Conservation (phyloP, 345 rosid genomes). For the Linum tenue region DNA sequence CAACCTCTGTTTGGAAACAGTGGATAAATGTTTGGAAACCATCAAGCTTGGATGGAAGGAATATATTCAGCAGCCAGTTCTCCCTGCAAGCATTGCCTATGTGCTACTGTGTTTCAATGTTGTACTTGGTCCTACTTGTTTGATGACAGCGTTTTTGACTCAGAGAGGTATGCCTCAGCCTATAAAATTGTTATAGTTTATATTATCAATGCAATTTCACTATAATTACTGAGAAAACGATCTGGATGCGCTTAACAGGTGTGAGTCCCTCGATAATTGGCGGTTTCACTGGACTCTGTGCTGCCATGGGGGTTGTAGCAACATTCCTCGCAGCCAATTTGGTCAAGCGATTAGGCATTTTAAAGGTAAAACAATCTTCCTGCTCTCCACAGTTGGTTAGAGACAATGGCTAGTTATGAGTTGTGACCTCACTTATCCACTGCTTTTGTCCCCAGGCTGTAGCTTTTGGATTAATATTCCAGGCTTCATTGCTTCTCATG, state of each 20-base stretch:
- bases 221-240: no score
- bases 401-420: background rate
- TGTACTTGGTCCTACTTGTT: conserved; percentile 81
- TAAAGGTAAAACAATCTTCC: conserved; percentile 39
- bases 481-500: background rate
- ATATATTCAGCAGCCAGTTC: conserved; percentile 84
- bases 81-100: conserved; percentile 89
- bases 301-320: conserved; percentile 91
- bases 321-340: conserved; percentile 75
- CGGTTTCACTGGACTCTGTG: conserved; percentile 85
- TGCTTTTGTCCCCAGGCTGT: background rate
- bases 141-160: conserved; percentile 94
- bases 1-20: conserved; percentile 20
- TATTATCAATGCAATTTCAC: no score
- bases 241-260: conserved; percentile 33
- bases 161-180: conserved; percentile 45
- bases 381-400: background rate
- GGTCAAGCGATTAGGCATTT: conserved; percentile 63
- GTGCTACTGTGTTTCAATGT: conserved; percentile 84
- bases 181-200: no score
- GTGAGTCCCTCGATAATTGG: conserved; percentile 80
- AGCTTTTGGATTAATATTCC: conserved; percentile 1
- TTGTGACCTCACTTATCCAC: background rate
- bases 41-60: conserved; percentile 95
- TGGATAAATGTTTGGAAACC: conserved; percentile 53